phyloP scores from a whole-genome alignment of 805 yeast species.

The Pichia rugopelliculosa region DNA sequence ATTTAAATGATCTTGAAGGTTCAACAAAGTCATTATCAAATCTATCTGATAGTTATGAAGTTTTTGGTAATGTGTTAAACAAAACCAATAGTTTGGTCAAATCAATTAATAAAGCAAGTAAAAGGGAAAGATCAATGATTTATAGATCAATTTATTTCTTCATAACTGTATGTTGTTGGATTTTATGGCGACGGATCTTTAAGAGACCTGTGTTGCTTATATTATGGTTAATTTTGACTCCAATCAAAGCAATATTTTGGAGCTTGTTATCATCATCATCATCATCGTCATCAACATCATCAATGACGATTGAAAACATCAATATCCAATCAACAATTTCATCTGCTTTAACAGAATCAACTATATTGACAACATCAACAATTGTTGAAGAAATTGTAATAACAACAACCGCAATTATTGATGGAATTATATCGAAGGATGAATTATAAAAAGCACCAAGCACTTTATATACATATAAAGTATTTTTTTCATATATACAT shows the following conservation, averaged over 20 bases:
- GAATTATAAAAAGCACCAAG: constrained; percentile 10
- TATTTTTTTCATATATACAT: not conserved
- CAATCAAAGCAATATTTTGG: constrained; percentile 9
- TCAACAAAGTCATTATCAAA: constrained; percentile 36
- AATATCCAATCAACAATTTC: not conserved
- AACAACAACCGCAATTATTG: not conserved
- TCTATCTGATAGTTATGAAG: constrained; percentile 36
- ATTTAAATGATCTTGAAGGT: constrained; percentile 39
- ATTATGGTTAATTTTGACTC: constrained; percentile 37
- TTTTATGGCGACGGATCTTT: constrained; percentile 42
- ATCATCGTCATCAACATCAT: not conserved
- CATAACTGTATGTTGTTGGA: constrained; percentile 39
- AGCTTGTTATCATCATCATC: not conserved
- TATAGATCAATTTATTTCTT: constrained; percentile 42
- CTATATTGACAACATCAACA: not conserved
- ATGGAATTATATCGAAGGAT: constrained; percentile 5
- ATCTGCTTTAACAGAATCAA: not conserved
- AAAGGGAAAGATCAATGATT: constrained; percentile 40
- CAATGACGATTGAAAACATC: no score
- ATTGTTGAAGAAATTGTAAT: not conserved
- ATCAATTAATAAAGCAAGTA: constrained; percentile 46
- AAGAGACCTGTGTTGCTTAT: constrained; percentile 36
- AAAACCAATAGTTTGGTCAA: constrained; percentile 40
- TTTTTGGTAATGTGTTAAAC: constrained; percentile 34
- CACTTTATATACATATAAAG: no score